phyloP scores from a whole-genome alignment of 345 rosid genomes.

The Eucalyptus camaldulensis region DNA sequence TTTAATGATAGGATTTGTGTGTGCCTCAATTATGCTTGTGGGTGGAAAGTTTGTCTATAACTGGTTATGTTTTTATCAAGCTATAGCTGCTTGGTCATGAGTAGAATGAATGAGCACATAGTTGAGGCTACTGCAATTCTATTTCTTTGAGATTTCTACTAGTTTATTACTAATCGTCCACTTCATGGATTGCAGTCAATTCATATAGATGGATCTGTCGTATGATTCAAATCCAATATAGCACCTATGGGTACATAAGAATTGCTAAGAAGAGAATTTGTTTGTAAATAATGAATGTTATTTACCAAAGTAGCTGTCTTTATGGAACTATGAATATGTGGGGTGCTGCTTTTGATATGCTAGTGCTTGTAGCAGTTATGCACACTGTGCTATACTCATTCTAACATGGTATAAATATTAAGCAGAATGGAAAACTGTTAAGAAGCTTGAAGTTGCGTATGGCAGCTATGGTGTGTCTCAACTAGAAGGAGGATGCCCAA shows the following conservation, averaged over 20 bases:
- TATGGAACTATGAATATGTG: not conserved
- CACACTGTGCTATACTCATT: not conserved
- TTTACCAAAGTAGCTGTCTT: not conserved
- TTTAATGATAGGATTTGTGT: not conserved
- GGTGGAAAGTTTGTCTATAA: not conserved
- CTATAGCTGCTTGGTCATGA: not conserved
- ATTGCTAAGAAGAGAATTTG: not conserved
- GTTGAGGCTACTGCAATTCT: not conserved
- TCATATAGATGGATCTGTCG: too few species aligned
- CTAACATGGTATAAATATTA: not conserved
- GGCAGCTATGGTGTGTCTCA: not conserved
- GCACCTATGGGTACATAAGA: too few species aligned
- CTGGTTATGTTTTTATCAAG: not conserved
- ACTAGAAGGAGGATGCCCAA: not conserved
- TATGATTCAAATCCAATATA: too few species aligned
- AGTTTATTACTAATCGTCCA: fast-evolving
- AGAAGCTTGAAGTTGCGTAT: not conserved
- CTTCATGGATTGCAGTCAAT: not conserved
- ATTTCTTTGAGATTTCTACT: not conserved
- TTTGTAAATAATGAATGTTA: too few species aligned
- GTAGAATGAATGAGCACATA: not conserved
- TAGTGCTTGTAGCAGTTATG: not conserved
- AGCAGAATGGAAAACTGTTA: too few species aligned
- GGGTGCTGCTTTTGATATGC: not conserved
- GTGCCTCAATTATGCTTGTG: not conserved